Percentiles rank a stretch among this genome's conserved stretches.
These are phyloP conservation scores for Alternaria brassicicola DNA, from an alignment of 2,329 filamentous ascomycete species.

Conservation along the genomic window DNA sequence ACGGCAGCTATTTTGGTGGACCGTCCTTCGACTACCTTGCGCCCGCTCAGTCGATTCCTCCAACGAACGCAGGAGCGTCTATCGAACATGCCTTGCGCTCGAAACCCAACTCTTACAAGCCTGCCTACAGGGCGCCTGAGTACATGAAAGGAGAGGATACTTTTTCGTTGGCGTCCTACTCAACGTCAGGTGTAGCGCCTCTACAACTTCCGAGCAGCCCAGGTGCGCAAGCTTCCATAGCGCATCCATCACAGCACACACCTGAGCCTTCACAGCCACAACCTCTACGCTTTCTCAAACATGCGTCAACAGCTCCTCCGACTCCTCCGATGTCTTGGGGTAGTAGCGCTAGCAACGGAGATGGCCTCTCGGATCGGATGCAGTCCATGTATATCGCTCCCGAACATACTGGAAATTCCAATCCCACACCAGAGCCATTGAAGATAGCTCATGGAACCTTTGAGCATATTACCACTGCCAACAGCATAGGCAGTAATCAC, in stretches of 20 bases:
- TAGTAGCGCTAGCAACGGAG: constrained; percentile 14
- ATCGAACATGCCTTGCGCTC: not conserved
- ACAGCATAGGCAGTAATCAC: constrained; percentile 15
- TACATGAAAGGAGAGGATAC: constrained; percentile 10
- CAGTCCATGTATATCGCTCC: constrained; percentile 14
- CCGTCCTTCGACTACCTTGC: constrained; percentile 13
- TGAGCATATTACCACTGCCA: constrained; percentile 16
- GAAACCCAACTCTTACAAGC: constrained; percentile 10
- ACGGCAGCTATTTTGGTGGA: constrained; percentile 16
- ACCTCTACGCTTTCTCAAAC: constrained; percentile 15
- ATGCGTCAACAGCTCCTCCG: constrained; percentile 12
- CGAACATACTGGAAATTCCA: constrained; percentile 2
- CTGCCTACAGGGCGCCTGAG: constrained; percentile 13
- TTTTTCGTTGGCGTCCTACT: not conserved
- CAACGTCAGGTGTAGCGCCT: constrained; percentile 1
- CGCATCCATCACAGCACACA: not conserved
- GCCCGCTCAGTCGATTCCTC: constrained; percentile 5
- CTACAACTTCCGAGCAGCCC: constrained; percentile 2
- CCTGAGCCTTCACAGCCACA: constrained; percentile 5
- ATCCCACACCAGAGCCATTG: constrained; percentile 4
- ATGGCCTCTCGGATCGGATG: constrained; percentile 18
- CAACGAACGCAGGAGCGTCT: constrained; percentile 1
- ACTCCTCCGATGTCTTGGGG: constrained; percentile 23
- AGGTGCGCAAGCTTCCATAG: not conserved
- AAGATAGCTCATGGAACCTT: constrained; percentile 11